Conservation (phyloP, 139 green algal species). For the Yamagishiella unicocca region DNA sequence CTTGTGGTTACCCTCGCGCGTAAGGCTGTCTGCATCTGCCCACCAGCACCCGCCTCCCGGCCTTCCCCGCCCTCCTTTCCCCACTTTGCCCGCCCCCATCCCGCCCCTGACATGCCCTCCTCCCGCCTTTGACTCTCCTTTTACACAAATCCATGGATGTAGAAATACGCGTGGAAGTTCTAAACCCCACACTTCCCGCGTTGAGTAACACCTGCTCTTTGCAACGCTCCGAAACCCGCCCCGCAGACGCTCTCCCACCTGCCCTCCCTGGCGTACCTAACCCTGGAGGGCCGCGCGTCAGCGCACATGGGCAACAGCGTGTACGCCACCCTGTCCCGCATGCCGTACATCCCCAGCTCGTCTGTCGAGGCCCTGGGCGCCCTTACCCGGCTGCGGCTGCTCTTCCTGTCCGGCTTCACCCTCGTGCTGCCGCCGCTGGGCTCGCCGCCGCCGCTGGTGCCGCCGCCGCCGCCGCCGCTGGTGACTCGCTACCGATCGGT, state of each 20-base stretch:
- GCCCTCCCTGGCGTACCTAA: slow-evolving; percentile 11
- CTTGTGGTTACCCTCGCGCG: no score
- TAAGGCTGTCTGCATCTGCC: no score
- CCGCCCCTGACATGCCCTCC: no score
- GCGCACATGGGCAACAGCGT: not conserved
- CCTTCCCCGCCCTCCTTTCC: no score
- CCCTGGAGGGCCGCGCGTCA: not conserved
- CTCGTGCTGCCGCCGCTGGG: not conserved
- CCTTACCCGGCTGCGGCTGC: slow-evolving; percentile 31
- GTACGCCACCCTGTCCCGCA: not conserved
- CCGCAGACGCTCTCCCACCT: slow-evolving; percentile 1
- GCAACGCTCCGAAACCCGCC: no score
- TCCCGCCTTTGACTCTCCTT: no score
- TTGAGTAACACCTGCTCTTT: no score
- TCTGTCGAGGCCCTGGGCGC: not conserved
- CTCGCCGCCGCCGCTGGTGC: not conserved
- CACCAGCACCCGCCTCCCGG: no score
- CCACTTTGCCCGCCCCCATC: no score
- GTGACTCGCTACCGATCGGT: not conserved
- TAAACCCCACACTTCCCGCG: no score
- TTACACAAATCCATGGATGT: no score
- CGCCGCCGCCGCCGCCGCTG: not conserved
- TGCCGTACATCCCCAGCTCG: not conserved
- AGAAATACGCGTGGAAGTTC: no score
- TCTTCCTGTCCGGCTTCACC: not conserved